Evolutionary conservation across 441 rosid genomes (phyloP).

Genomic region (Geranium incanum): DNA sequence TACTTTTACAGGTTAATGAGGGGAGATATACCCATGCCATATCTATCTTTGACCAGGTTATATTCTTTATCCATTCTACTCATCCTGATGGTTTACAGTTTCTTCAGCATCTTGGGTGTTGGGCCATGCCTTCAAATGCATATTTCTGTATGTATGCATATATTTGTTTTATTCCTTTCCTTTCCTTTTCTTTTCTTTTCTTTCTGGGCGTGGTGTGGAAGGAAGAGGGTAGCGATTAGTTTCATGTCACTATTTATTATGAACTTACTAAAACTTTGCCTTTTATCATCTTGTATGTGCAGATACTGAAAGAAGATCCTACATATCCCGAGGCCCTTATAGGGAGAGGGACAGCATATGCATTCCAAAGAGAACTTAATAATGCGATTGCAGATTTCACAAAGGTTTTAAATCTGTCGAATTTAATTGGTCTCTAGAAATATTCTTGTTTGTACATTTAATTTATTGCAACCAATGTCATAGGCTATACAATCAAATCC

Average conservation of each 20-base stretch:
- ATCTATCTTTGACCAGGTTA: slow-evolving; percentile 87
- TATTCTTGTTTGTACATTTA: slow-evolving; percentile 17
- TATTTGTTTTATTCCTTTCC: background rate
- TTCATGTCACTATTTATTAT: slow-evolving; percentile 9
- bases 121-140: background rate
- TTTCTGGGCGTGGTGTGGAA: slow-evolving; percentile 15
- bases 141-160: background rate
- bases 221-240: slow-evolving; percentile 17
- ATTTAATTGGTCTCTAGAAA: background rate
- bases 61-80: slow-evolving; percentile 18
- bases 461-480: slow-evolving; percentile 19
- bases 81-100: slow-evolving; percentile 12
- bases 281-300: slow-evolving; percentile 17
- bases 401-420: slow-evolving; percentile 46
- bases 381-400: slow-evolving; percentile 86
- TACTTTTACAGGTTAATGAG: slow-evolving; percentile 81
- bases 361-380: slow-evolving; percentile 84
- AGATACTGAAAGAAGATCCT: slow-evolving; percentile 89
- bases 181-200: slow-evolving; percentile 12
- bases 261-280: too few relatives aligned
- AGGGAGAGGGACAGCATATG: slow-evolving; percentile 97
- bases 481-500: slow-evolving; percentile 91
- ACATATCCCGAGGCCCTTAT: slow-evolving; percentile 88
- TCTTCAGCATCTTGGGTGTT: slow-evolving; percentile 8
- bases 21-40: slow-evolving; percentile 82